Evolutionary conservation across 1,139 yeast species (phyloP), one percentile per base, ranked within the genome.

Genomic region (Geotrichum reessii): DNA sequence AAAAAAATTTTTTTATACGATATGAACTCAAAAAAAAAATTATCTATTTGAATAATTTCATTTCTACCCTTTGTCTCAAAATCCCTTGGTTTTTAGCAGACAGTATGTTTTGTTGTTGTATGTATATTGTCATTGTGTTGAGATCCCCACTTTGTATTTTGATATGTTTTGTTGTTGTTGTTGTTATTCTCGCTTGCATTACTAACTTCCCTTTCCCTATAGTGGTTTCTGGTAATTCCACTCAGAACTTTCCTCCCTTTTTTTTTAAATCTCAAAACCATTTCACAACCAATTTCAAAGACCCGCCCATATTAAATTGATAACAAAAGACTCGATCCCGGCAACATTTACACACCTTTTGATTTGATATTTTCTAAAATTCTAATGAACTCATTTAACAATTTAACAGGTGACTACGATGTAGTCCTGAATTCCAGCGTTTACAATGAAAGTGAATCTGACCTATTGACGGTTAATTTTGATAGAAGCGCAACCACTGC

Each of bases 391-490:
- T 11, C 31, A 14, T 6, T 53, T 14, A 21, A 50, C 12, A 24
- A 17, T 17, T 37, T 53, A 17, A 17, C 50, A 7, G 55, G 55
- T 33, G 55, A 53, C 12, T 53, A 47, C 19, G 55, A 53, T 28
- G 55, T 53, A 7, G 47, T 53, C 5, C 47, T 53, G 12, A 28
- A 53, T 22, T 51, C 55, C 9, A 42, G 55, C 31, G 44, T 53
- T n/a, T 53, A 53, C 33, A 31, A 31, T 31, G 55, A 47, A 11
- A 47, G 31, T 31, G 55, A 42, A 14, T 53, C 51, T 11, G 55
- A 53, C 27, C 37, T 31, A 12, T 31, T 31, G 37, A 31, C 37
- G 9, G 37, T 31, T 8, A 31, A 31, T 8, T 31, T 31, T 31
- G 37, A 31, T 5, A 8, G 37, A 12, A 31, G 37, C 37, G 4